These are phyloP conservation scores for Limonium bicolor DNA, from an alignment of 148 eudicot genomes.

Conservation along the genomic window DNA sequence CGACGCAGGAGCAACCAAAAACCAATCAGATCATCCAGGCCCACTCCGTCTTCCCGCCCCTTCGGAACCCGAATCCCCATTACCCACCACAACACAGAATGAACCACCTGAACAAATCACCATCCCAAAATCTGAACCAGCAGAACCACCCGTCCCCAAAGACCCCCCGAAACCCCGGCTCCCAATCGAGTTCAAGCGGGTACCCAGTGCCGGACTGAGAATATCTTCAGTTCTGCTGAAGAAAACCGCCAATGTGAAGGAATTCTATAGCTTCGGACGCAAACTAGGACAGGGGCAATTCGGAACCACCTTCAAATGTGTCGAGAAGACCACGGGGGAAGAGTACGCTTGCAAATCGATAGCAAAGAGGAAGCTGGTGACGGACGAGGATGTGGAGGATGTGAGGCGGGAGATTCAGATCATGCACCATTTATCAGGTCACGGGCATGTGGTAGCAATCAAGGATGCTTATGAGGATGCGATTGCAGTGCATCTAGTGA, in stretches of 20 bases:
- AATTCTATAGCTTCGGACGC: slow-evolving; percentile 17
- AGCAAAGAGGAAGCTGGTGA: slow-evolving; percentile 15
- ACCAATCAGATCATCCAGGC: neutral
- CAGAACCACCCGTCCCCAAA: no score
- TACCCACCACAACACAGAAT: slow-evolving; percentile 36
- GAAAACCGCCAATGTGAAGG: slow-evolving; percentile 11
- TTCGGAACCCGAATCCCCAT: slow-evolving; percentile 18
- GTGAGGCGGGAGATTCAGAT: slow-evolving; percentile 35
- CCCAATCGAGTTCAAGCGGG: slow-evolving; percentile 1
- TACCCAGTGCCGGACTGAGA: slow-evolving; percentile 2
- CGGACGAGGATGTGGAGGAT: slow-evolving; percentile 27
- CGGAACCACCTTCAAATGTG: slow-evolving; percentile 22
- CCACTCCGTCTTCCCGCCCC: slow-evolving; percentile 8
- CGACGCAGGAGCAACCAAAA: slow-evolving; percentile 12
- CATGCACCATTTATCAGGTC: slow-evolving; percentile 27
- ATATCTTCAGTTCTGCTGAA: slow-evolving; percentile 12
- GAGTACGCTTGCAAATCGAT: slow-evolving; percentile 15
- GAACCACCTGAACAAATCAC: slow-evolving; percentile 41
- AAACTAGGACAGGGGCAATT: slow-evolving; percentile 28
- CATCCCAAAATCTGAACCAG: slow-evolving; percentile 25
- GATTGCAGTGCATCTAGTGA: slow-evolving; percentile 20
- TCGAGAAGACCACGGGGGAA: slow-evolving; percentile 17
- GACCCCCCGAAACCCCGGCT: slow-evolving; percentile 14
- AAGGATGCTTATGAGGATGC: slow-evolving; percentile 27
- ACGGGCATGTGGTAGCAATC: slow-evolving; percentile 18